phyloP scores from a whole-genome alignment of 768 basidiomycete species.

The Lactarius quietus region DNA sequence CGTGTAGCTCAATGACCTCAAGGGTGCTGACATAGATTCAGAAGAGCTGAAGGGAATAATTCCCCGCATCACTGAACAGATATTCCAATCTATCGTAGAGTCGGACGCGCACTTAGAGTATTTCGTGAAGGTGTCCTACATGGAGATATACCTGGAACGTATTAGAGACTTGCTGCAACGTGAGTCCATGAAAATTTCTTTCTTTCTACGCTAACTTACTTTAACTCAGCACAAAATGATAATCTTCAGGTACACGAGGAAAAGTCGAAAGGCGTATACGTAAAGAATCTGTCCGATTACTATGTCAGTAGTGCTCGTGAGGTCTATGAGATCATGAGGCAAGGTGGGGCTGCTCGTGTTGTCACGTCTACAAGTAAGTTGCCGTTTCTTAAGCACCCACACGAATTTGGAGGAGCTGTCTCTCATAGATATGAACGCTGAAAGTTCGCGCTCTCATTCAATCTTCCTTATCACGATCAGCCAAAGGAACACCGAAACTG shows the following conservation, averaged over 20 bases:
- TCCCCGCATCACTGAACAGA: constrained; percentile 97
- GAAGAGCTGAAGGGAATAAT: constrained; percentile 94
- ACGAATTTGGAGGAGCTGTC: constrained; percentile 14
- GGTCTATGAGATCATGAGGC: constrained; percentile 99
- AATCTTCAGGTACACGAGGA: constrained; percentile 99
- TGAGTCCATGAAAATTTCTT: constrained; percentile 44
- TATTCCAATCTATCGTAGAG: constrained; percentile 95
- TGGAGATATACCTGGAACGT: constrained; percentile 98
- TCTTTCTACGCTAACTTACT: background rate
- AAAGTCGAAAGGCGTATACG: constrained; percentile 95
- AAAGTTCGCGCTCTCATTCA: constrained; percentile 97
- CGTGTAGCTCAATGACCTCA: constrained; percentile 3
- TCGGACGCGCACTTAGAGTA: constrained; percentile 96
- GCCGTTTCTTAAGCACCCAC: background rate
- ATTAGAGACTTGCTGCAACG: constrained; percentile 94
- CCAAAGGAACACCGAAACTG: constrained; percentile 93
- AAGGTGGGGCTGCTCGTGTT: constrained; percentile 86
- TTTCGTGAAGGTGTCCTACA: constrained; percentile 98
- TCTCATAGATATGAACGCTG: constrained; percentile 93
- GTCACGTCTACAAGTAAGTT: constrained; percentile 90
- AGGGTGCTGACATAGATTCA: constrained; percentile 98
- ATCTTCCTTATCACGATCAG: constrained; percentile 98
- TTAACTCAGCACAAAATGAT: constrained; percentile 79
- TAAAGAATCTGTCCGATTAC: constrained; percentile 95
- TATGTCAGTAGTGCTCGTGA: constrained; percentile 95